Evolutionary conservation across 1,284 basidiomycete species (phyloP), one percentile per base, ranked within the genome.

Genomic region (Ganoderma lucidum): DNA sequence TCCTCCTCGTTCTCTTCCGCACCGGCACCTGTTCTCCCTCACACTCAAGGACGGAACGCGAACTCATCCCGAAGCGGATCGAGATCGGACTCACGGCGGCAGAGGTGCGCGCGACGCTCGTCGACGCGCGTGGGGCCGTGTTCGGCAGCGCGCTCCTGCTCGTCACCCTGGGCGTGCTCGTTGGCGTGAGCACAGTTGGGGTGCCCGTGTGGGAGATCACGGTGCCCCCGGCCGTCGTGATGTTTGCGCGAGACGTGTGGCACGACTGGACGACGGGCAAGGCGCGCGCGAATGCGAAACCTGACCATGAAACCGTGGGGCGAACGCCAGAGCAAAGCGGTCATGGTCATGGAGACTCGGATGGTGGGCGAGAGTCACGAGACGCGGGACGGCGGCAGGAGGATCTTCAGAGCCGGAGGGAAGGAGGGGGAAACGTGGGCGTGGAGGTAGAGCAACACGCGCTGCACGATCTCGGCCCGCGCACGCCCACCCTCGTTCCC

Each of bases 201-300:
- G 56, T 80, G 77, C 76, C 80, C 65, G 95, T 93, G 6, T 93
- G 93, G 89, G 88, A 90, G 81, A 92, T 99, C 61, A 94, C 91
- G 1, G 85, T 96, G n/a, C 96, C 97, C 0, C 96, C 96, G 42
- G 96, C 96, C 0, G 79, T 87, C 1, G 65, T 79, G 64, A 82
- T 83, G 81, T 70, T 83, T 9, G 6, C 71, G 35, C 72, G 79
- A 19, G 82, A 83, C 67, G 64, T 75, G 2, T 74, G 71, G 65
- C 75, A 80, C 66, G 82, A 83, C 68, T 79, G 79, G 78, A 63
- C 70, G 23, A 17, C 62, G 28, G 48, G 48, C 23, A 2, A n/a
- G 23, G 48, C 48, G 48, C 48, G 48, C 23, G 48, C 48, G 48
- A 28, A 28, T 0, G 3, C 48, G 48, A 28, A 28, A 28, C 48